Base-by-base conservation (phyloP, 2,329 filamentous ascomycete genomes). In the Neofusicoccum cordaticola region DNA sequence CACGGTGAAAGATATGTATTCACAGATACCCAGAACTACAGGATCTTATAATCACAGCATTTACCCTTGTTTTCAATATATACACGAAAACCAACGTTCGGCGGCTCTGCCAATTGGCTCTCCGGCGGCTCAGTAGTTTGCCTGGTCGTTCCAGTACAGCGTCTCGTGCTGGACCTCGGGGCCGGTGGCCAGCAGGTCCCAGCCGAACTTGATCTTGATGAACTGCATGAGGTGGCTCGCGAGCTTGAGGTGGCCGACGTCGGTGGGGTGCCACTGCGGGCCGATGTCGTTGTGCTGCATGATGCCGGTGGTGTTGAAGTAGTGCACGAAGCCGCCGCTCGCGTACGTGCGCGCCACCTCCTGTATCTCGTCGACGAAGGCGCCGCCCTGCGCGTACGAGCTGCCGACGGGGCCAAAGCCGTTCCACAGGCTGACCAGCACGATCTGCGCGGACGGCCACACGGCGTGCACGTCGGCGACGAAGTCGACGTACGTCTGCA, bases 261-360 rank as follows among this genome's bases (percentile, higher is more conserved):
- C 86, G 0, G 85, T 88, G 0, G 84, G 85, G 69, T 88, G 86
- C 68, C 79, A 86, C 67, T 81, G 79, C 6, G 85, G 85, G 2
- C 79, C 82, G 66, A 87, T 85, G 69, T 88, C 85, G 67, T 88
- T 87, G 69, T 88, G 84, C 68, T 87, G 83, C 68, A 88, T 71
- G 50, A 88, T 84, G 0, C 85, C 85, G 9, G 81, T 84, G 0
- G 84, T 87, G 69, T 87, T 85, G 75, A 88, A 88, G 68, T 86
- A 86, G 69, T 86, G 82, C 35, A 88, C 83, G 62, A 86, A 88
- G 0, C 80, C 79, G 64, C 80, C 69, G 15, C 73, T 70, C 52
- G 71, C 83, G 77, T 85, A 87, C 69, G 83, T 81, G 52, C 84
- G 71, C 63, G 83, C 81, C 27, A 87, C 81, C 7, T 78, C 70